Base-by-base conservation (phyloP, 768 basidiomycete genomes). In the Chiua virens region DNA sequence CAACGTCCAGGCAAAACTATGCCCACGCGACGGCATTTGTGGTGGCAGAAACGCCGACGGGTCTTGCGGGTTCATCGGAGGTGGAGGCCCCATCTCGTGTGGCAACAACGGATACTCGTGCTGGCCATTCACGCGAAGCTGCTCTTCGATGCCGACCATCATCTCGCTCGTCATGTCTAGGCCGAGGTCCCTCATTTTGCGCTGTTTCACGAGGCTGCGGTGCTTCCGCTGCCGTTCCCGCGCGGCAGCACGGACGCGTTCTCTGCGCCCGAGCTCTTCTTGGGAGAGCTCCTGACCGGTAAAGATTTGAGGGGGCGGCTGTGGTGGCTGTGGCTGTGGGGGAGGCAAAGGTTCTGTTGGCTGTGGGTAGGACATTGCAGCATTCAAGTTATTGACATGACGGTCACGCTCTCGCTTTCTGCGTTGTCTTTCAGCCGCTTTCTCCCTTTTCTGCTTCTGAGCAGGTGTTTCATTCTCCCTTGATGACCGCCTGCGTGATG, bases 161-260 rank as follows among this genome's bases (percentile, higher is more conserved):
- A 86, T 76, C 53, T 88, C 87, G 75, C 83, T 83, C 55, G 86
- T 83, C 83, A 90, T 88, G 63, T 90, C 87, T 45, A 89, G 66
- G 6, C 88, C 89, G n/a, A 91, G 77, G 51, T 89, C 88, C 50
- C 87, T 79, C 80, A 89, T 81, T 64, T 92, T 89, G 54, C 83
- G 77, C 64, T 86, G 83, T 70, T 91, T 92, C 47, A 91, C 82
- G 30, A 87, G 74, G 55, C 76, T 78, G 39, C 90, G 85, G 67
- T 92, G 90, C 58, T 92, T 92, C 41, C 89, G 74, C 59, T 92
- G 90, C 53, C 90, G 76, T 62, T 92, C 89, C 37, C 90, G 74
- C 4, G 90, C 90, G 0, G 87, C 85, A 4, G 85, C 79, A 14
- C 89, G 79, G 48, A 92, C 82, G 50, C 85, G 75, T 56, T 92